These are phyloP conservation scores for Sequoia sempervirens DNA, from an alignment of 75 land plant genomes.

Conservation along the genomic window DNA sequence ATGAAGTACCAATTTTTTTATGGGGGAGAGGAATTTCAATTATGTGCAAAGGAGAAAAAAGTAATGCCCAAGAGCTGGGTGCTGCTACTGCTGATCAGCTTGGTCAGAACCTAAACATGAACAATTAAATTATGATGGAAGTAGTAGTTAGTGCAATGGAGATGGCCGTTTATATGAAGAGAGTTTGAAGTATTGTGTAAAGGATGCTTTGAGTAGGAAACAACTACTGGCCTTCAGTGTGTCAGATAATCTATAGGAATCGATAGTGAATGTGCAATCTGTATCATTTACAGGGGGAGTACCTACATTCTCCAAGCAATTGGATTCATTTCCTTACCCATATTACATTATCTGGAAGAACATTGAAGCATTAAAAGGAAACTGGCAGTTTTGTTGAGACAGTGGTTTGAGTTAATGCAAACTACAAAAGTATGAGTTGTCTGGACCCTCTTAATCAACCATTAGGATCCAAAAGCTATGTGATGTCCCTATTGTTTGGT, in stretches of 20 bases:
- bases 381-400: constrained; percentile 80
- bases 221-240: constrained; percentile 83
- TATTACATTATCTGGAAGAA: constrained; percentile 74
- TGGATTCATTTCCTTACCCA: constrained; percentile 92
- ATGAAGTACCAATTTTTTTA: background rate
- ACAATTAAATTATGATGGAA: too few relatives aligned
- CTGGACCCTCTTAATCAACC: too few relatives aligned
- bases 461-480: too few relatives aligned
- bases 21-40: background rate
- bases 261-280: constrained; percentile 78
- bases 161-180: constrained; percentile 9
- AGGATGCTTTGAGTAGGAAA: constrained; percentile 64
- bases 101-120: too few relatives aligned
- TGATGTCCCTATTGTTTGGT: too few relatives aligned
- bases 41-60: background rate
- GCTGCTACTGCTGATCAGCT: too few relatives aligned
- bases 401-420: constrained; percentile 11
- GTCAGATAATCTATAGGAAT: constrained; percentile 66
- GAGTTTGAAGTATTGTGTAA: constrained; percentile 60
- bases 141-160: too few relatives aligned
- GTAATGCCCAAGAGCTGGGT: too few relatives aligned
- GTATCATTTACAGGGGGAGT: constrained; percentile 44
- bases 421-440: too few relatives aligned
- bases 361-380: constrained; percentile 82
- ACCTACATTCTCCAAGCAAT: constrained; percentile 64